phyloP scores from a whole-genome alignment of 306 rosid species.

The Cicer judaicum region DNA sequence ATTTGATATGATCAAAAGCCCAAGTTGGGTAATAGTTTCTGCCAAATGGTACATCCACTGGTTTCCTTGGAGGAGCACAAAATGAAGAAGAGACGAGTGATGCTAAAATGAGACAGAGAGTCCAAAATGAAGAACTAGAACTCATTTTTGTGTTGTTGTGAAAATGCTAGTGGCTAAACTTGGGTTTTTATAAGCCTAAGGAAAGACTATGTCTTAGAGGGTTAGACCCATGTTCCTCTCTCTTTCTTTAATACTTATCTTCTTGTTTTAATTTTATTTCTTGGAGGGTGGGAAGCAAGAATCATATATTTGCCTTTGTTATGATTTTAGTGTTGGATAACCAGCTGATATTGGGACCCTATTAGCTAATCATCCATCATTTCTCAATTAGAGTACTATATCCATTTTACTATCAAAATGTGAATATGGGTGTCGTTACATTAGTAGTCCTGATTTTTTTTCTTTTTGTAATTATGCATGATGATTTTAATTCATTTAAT shows the following conservation, averaged over 20 bases:
- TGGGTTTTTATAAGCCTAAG: conserved; percentile 26
- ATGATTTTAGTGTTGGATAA: conserved; percentile 13
- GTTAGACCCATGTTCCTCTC: conserved; percentile 22
- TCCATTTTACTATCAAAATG: not conserved
- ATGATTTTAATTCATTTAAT: too few relatives aligned
- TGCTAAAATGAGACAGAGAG: conserved; percentile 43
- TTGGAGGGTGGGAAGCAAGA: conserved; percentile 10
- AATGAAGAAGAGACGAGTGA: conserved; percentile 44
- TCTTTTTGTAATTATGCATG: too few relatives aligned
- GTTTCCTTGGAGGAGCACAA: conserved; percentile 50
- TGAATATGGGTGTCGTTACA: too few relatives aligned
- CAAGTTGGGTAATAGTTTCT: conserved; percentile 81
- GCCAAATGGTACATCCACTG: conserved; percentile 67
- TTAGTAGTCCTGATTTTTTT: too few relatives aligned
- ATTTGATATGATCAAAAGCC: conserved; percentile 90
- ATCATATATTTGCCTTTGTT: conserved; percentile 17
- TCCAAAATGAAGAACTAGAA: conserved; percentile 42
- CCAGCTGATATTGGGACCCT: conserved; percentile 12
- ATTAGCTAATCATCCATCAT: conserved; percentile 27
- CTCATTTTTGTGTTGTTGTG: conserved; percentile 46
- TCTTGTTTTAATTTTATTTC: not conserved
- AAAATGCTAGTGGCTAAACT: not conserved
- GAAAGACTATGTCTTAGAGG: conserved; percentile 11
- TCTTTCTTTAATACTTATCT: not conserved
- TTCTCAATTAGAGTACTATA: not conserved